Evolutionary conservation across 176 grass and related monocot genomes (phyloP).

Genomic region (Musa acuminata): DNA sequence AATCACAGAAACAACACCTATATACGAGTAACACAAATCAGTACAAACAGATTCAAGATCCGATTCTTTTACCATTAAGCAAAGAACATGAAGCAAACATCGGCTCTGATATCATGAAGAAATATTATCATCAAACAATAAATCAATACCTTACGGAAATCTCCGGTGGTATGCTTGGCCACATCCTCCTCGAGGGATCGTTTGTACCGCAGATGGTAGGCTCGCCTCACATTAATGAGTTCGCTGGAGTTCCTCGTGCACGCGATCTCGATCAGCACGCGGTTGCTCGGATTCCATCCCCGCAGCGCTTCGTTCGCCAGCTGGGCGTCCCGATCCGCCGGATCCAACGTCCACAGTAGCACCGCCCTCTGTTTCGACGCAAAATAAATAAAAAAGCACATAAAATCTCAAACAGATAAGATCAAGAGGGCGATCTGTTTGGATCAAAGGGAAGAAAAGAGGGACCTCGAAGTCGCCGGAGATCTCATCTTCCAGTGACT

Average conservation of each 20-base stretch:
- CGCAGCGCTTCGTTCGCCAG: slow-evolving; percentile 60
- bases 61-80: not conserved
- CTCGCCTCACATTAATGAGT: slow-evolving; percentile 49
- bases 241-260: slow-evolving; percentile 50
- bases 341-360: slow-evolving; percentile 69
- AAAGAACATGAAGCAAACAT: not conserved
- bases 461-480: slow-evolving; percentile 85
- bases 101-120: not conserved
- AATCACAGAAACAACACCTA: no score
- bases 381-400: not conserved
- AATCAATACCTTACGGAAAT: slow-evolving; percentile 63
- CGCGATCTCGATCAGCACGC: slow-evolving; percentile 74
- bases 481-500: slow-evolving; percentile 67
- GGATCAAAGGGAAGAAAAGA: not conserved
- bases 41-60: not conserved
- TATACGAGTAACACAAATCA: no score
- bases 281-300: slow-evolving; percentile 44
- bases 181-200: slow-evolving; percentile 91
- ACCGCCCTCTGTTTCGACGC: slow-evolving; percentile 44
- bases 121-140: not conserved
- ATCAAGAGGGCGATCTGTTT: not conserved
- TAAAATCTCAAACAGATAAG: not conserved
- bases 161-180: slow-evolving; percentile 58
- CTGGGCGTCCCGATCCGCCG: slow-evolving; percentile 68
- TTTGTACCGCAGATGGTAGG: slow-evolving; percentile 72